Base-by-base conservation (phyloP, 2,329 filamentous ascomycete species). In the Rhynchosporium secalis region DNA sequence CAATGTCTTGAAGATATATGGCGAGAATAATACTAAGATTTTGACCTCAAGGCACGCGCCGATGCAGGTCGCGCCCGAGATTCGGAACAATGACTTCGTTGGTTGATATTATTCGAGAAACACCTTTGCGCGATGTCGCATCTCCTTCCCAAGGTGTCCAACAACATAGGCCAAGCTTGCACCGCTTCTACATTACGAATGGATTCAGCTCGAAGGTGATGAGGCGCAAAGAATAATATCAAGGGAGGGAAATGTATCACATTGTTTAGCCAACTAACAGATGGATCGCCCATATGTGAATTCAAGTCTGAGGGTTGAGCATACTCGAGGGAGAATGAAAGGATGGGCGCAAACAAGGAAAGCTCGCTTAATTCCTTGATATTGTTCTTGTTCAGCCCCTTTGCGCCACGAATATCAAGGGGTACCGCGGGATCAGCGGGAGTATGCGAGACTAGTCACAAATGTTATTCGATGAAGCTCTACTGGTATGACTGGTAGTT, bases 351-450 rank as follows among this genome's bases (percentile, higher is more conserved):
- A 58, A 54, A 64, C 56, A 63, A 62, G 41, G 29, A 58, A 61
- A 47, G 46, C 41, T 56, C 52, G 43, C 60, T 63, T 49, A 61
- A 58, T 62, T 61, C 54, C 65, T 68, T 69, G 33, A 62, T 68
- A 69, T 69, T 69, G 68, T 69, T 69, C 68, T 68, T 47, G n/a
- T 8, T 41, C 66, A 60, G 61, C 66, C 60, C 58, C 58, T 58
- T 56, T 45, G 46, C 58, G 54, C 58, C 58, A 61, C 58, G 51
- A 47, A 60, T n/a, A 51, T 45, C 47, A 65, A 61, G 52, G 31
- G n/a, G 15, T 61, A 38, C 41, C 20, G 48, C 46, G 20, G 55
- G 36, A 46, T 20, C 38, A 41, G 58, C 56, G 57, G 60, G 41
- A 65, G 20, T 28, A 45, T 56, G 43, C 40, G 56, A 63, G n/a